Evolutionary conservation across 768 basidiomycete genomes (phyloP).

Genomic region (Podaxis sp.): DNA sequence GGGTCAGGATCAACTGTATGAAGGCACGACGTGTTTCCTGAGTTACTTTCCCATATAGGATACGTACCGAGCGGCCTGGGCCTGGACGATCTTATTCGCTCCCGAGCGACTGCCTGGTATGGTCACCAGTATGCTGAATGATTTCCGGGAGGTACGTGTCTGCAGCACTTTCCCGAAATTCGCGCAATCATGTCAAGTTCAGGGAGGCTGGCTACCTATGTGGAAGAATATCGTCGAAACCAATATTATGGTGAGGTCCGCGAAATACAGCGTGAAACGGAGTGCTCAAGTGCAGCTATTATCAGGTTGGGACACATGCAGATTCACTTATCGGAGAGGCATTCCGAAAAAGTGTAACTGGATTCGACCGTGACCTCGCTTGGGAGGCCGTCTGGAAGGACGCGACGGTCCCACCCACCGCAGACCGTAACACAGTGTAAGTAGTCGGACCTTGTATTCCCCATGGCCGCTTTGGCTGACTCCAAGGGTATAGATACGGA

Average conservation of each 20-base stretch:
- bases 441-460: slow-evolving; percentile 52
- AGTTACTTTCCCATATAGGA: slow-evolving; percentile 37
- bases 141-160: slow-evolving; percentile 49
- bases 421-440: slow-evolving; percentile 56
- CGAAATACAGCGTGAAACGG: neutral
- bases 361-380: slow-evolving; percentile 60
- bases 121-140: slow-evolving; percentile 77
- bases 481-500: slow-evolving; percentile 17
- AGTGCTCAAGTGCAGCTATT: slow-evolving; percentile 24
- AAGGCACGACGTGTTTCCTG: neutral
- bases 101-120: slow-evolving; percentile 75
- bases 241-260: slow-evolving; percentile 61
- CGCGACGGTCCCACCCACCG: slow-evolving; percentile 55
- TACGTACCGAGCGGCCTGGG: slow-evolving; percentile 75
- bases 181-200: neutral
- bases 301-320: slow-evolving; percentile 73
- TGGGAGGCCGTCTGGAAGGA: slow-evolving; percentile 78
- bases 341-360: slow-evolving; percentile 59
- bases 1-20: slow-evolving; percentile 41
- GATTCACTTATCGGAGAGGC: slow-evolving; percentile 75
- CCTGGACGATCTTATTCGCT: slow-evolving; percentile 71
- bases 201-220: slow-evolving; percentile 84
- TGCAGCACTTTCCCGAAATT: neutral
- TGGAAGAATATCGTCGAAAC: slow-evolving; percentile 89
- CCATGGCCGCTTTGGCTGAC: neutral